phyloP scores from a whole-genome alignment of 495 filamentous ascomycete genomes.

The Aspergillus haitiensis region DNA sequence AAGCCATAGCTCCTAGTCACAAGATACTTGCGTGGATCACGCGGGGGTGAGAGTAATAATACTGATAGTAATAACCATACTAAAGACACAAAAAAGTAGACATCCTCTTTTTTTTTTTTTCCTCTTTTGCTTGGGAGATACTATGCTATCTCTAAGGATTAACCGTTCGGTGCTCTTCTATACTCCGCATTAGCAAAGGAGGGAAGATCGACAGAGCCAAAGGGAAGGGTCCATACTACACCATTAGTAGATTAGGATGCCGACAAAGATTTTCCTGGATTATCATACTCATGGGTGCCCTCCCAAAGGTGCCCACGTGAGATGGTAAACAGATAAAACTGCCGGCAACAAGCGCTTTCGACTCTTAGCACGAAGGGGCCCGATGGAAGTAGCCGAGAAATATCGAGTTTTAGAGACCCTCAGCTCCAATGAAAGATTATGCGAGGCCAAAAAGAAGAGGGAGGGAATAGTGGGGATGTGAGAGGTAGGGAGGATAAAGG shows the following conservation, averaged over 20 bases:
- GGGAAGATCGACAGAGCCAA: not conserved
- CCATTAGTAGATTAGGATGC: constrained; percentile 34
- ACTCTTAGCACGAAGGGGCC: not conserved
- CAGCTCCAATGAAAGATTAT: not conserved
- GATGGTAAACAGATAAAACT: constrained; percentile 19
- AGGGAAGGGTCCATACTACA: constrained; percentile 27
- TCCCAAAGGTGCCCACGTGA: constrained; percentile 1
- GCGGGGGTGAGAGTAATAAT: constrained; percentile 4
- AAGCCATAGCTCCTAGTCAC: constrained; percentile 11
- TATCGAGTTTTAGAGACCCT: not conserved
- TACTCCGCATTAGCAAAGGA: constrained; percentile 12
- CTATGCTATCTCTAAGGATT: constrained; percentile 12
- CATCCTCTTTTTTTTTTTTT: not conserved
- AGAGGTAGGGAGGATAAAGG: not conserved
- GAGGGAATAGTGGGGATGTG: not conserved
- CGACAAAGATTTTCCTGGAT: constrained; percentile 24
- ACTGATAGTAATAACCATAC: constrained; percentile 1
- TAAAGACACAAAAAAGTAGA: not conserved
- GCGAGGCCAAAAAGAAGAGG: not conserved
- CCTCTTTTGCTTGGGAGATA: constrained; percentile 6
- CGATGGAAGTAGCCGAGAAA: not conserved
- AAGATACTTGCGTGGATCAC: constrained; percentile 15
- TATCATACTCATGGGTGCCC: not conserved
- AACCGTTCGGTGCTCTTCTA: constrained; percentile 11
- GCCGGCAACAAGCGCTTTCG: constrained; percentile 22